Conservation (phyloP, 257 asterid genomes). For the Ajuga chamaepitys region DNA sequence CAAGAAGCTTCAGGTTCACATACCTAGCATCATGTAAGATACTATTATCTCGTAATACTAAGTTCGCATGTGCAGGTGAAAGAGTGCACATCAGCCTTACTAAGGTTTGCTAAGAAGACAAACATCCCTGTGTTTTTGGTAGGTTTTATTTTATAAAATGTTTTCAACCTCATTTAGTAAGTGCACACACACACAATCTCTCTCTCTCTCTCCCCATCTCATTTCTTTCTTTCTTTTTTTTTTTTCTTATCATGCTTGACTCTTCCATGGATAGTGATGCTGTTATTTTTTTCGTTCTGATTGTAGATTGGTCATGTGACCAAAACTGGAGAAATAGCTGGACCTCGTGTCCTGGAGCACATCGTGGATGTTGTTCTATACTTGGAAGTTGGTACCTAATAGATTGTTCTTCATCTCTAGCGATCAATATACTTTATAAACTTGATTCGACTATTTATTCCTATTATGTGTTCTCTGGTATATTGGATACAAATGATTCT, state of each 20-base stretch:
- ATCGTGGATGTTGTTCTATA: slow-evolving; percentile 90
- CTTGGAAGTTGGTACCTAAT: slow-evolving; percentile 75
- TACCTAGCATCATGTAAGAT: neutral
- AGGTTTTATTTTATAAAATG: slow-evolving; percentile 17
- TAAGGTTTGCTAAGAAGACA: slow-evolving; percentile 86
- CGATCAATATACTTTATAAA: neutral
- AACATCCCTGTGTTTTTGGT: slow-evolving; percentile 84
- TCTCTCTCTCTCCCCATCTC: too few relatives aligned
- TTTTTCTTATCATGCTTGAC: neutral
- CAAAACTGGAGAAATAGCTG: slow-evolving; percentile 91
- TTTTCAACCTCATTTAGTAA: neutral
- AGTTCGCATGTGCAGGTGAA: slow-evolving; percentile 51
- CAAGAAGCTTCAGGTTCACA: slow-evolving; percentile 7
- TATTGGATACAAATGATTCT: neutral
- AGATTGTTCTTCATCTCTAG: slow-evolving; percentile 11
- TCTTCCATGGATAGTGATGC: slow-evolving; percentile 10
- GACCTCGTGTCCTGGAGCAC: slow-evolving; percentile 97
- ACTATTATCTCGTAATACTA: neutral
- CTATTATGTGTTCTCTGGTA: neutral
- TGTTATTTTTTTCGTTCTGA: slow-evolving; percentile 3
- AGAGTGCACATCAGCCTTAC: slow-evolving; percentile 90
- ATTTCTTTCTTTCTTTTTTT: neutral
- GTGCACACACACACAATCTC: neutral
- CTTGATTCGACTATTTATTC: neutral
- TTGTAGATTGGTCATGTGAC: slow-evolving; percentile 92